A percentile compares a stretch with the other conserved stretches of the same genome.
These are phyloP conservation scores for Amorphotheca resinae DNA, from an alignment of 495 filamentous ascomycete genomes.

Conservation along the genomic window DNA sequence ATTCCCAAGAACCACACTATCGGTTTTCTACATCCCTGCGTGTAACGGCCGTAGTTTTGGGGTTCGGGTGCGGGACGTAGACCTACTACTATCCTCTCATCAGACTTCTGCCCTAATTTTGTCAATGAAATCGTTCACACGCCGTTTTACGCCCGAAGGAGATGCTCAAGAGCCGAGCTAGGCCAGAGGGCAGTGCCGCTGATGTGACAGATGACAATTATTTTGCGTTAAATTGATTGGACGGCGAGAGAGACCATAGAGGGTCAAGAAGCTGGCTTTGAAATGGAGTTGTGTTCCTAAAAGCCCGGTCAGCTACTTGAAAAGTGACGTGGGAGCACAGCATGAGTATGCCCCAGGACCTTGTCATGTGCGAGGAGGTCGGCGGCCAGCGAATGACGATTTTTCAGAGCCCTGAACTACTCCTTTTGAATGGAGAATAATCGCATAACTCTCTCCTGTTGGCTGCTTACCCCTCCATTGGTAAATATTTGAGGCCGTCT, in stretches of 20 bases:
- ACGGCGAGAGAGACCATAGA: neutral
- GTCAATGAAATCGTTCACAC: neutral
- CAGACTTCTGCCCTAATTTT: neutral
- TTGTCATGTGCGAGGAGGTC: neutral
- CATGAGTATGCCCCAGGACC: neutral
- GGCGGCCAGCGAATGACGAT: neutral
- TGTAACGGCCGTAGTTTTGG: too few relatives aligned
- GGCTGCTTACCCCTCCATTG: neutral
- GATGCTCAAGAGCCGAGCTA: neutral
- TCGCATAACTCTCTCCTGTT: neutral
- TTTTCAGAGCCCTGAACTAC: neutral
- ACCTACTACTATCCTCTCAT: too few relatives aligned
- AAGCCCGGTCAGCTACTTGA: neutral
- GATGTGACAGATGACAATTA: neutral
- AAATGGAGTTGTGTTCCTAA: neutral
- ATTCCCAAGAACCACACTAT: neutral
- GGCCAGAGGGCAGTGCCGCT: neutral
- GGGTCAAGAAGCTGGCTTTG: neutral
- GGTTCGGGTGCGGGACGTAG: too few relatives aligned
- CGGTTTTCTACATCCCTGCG: neutral
- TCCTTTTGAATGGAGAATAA: neutral
- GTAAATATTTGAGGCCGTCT: neutral
- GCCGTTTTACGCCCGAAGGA: neutral
- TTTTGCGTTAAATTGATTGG: neutral
- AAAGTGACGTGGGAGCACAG: neutral